Conservation (phyloP, 495 filamentous ascomycete species). For the Penicillium crystallinum region DNA sequence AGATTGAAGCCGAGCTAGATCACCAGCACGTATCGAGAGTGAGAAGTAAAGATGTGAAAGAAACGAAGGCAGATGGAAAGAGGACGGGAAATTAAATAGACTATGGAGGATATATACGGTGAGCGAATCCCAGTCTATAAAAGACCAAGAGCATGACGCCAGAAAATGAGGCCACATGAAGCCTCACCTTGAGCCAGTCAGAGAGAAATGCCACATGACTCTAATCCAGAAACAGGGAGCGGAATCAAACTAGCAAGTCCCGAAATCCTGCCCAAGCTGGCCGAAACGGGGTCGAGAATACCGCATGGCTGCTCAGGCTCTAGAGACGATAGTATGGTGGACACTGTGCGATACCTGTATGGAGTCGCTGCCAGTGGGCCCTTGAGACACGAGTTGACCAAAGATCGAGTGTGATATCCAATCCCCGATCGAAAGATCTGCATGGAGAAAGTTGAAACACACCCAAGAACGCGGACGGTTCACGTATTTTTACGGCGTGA, state of each 20-base stretch:
- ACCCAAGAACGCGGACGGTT: too few species aligned
- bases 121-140: slow-evolving; percentile 15
- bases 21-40: slow-evolving; percentile 6
- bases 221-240: background rate
- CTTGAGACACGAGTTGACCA: background rate
- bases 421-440: background rate
- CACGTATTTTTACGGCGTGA: too few species aligned
- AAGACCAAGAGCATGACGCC: slow-evolving; percentile 17
- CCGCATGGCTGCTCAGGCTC: background rate
- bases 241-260: background rate
- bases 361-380: background rate
- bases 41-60: slow-evolving; percentile 2
- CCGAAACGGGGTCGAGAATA: background rate
- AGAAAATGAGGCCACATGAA: slow-evolving; percentile 4
- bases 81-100: slow-evolving; percentile 16
- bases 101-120: slow-evolving; percentile 18
- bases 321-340: slow-evolving; percentile 2
- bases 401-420: background rate
- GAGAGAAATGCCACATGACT: slow-evolving; percentile 5
- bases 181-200: slow-evolving; percentile 13
- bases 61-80: slow-evolving; percentile 25
- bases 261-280: slow-evolving; percentile 14
- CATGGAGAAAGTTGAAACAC: slow-evolving; percentile 3
- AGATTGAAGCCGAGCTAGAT: slow-evolving; percentile 8
- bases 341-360: background rate